Percentiles rank a stretch among this genome's conserved stretches.
phyloP scores from a whole-genome alignment of 495 filamentous ascomycete genomes.

The Bathelium albidoporum region DNA sequence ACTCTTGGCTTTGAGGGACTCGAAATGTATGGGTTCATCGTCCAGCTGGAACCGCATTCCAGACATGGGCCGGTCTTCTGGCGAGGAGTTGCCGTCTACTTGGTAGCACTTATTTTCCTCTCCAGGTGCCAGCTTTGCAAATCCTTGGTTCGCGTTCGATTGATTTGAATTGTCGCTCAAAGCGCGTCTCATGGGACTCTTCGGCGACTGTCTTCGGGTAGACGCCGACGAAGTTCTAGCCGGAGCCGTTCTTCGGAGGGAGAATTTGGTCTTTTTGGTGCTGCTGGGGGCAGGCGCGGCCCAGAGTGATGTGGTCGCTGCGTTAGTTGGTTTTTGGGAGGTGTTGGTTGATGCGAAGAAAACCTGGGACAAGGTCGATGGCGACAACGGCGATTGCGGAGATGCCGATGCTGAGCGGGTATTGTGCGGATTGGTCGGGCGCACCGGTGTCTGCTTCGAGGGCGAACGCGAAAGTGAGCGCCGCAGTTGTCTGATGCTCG shows the following conservation, averaged over 20 bases:
- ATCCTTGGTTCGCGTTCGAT: constrained; percentile 51
- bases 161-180: constrained; percentile 59
- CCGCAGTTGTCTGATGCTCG: constrained; percentile 65
- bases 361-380: constrained; percentile 19
- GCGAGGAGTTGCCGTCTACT: background rate
- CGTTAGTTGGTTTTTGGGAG: constrained; percentile 1
- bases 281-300: constrained; percentile 9
- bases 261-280: constrained; percentile 19
- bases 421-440: constrained; percentile 41
- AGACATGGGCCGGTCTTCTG: background rate
- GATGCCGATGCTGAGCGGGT: constrained; percentile 13
- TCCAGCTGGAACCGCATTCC: background rate
- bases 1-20: constrained; percentile 23
- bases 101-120: constrained; percentile 39
- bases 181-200: constrained; percentile 65
- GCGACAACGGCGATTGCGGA: constrained; percentile 35
- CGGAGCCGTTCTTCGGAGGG: constrained; percentile 35
- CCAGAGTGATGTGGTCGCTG: constrained; percentile 10
- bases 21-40: constrained; percentile 29
- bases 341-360: constrained; percentile 15
- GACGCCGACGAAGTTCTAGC: constrained; percentile 38
- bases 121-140: constrained; percentile 31
- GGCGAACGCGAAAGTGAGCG: constrained; percentile 81
- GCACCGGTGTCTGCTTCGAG: constrained; percentile 63
- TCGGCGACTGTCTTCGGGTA: constrained; percentile 47